phyloP scores from a whole-genome alignment of 2,329 filamentous ascomycete species.

The Neofusicoccum umdonicola region DNA sequence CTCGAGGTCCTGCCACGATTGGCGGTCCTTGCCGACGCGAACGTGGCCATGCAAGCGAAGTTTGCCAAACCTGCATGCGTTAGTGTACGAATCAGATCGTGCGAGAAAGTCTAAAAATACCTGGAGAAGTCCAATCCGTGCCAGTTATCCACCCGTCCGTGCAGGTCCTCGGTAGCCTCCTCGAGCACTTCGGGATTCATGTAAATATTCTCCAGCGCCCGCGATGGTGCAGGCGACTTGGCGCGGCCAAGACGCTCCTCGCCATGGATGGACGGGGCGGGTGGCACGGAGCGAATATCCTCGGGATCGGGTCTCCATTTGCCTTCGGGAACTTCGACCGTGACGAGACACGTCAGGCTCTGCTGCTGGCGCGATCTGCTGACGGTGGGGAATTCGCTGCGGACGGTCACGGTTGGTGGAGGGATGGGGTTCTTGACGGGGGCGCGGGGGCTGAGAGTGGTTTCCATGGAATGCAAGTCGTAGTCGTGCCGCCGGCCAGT shows the following conservation, averaged over 20 bases:
- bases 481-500: conserved; percentile 80
- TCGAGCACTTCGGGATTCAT: conserved; percentile 75
- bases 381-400: conserved; percentile 94
- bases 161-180: conserved; percentile 80
- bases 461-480: conserved; percentile 94
- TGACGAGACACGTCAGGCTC: conserved; percentile 88
- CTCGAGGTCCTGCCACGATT: conserved; percentile 96
- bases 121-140: conserved; percentile 89
- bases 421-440: conserved; percentile 83
- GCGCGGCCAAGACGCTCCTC: conserved; percentile 40
- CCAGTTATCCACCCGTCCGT: conserved; percentile 94
- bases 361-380: conserved; percentile 91
- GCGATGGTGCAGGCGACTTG: conserved; percentile 59
- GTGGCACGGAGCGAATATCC: conserved; percentile 60
- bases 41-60: conserved; percentile 85
- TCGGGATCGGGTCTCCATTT: conserved; percentile 87
- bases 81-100: conserved; percentile 17
- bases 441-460: conserved; percentile 68
- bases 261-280: conserved; percentile 50
- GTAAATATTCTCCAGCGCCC: conserved; percentile 55
- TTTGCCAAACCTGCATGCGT: conserved; percentile 71
- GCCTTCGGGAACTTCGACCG: conserved; percentile 87
- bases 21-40: conserved; percentile 90
- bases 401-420: conserved; percentile 84
- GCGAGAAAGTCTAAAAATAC: conserved; percentile 40